phyloP scores from a whole-genome alignment of 371 early-diverging fungal genomes.

The Actinomortierella wolfii region DNA sequence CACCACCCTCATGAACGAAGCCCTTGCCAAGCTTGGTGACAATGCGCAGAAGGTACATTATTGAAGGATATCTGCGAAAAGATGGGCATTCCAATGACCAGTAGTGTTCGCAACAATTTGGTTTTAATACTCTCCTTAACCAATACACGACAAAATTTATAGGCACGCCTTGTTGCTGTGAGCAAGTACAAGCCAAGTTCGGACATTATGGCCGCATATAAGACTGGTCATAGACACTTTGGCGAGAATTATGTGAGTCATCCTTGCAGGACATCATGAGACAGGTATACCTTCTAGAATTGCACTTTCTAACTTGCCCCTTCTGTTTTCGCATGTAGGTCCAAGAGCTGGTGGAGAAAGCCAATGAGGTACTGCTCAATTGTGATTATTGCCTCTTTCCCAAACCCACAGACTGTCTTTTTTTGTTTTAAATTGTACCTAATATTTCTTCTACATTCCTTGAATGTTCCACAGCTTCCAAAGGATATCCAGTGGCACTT shows the following conservation, averaged over 20 bases:
- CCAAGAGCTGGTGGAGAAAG: conserved; percentile 94
- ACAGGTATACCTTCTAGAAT: too few relatives aligned
- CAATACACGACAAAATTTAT: background rate
- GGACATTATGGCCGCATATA: conserved; percentile 80
- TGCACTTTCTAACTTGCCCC: background rate
- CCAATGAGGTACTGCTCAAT: conserved; percentile 56
- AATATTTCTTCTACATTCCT: background rate
- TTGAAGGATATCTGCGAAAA: too few relatives aligned
- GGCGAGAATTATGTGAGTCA: conserved; percentile 92
- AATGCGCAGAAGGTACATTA: conserved; percentile 11
- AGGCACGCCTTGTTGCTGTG: conserved; percentile 88
- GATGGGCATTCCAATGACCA: too few relatives aligned
- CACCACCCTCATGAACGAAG: conserved; percentile 10
- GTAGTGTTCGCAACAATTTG: too few relatives aligned
- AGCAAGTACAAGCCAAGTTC: conserved; percentile 89
- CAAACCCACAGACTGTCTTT: background rate
- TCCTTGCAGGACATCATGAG: too few relatives aligned
- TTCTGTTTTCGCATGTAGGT: conserved; percentile 52
- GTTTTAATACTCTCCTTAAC: background rate
- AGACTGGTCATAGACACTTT: conserved; percentile 88
- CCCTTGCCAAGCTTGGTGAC: conserved; percentile 5
- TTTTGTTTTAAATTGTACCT: background rate
- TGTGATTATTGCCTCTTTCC: too few relatives aligned
- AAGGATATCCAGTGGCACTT: conserved; percentile 94
- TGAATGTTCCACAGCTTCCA: conserved; percentile 53